These are phyloP conservation scores for Colletotrichum sp. DNA, from an alignment of 2,329 filamentous ascomycete species.

Conservation along the genomic window DNA sequence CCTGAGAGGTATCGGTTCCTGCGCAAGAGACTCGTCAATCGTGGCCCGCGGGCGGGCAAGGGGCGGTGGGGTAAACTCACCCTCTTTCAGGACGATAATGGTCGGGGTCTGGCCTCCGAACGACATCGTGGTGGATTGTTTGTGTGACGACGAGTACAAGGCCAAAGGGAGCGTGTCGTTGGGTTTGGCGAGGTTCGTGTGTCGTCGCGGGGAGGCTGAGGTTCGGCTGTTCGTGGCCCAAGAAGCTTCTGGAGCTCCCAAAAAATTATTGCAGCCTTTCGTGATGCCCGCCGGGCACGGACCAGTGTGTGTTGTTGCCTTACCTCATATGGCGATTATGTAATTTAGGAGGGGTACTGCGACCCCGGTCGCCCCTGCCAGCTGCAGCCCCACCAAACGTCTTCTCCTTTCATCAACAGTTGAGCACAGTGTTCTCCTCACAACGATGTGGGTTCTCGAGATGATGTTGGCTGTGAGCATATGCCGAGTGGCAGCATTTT, in stretches of 20 bases:
- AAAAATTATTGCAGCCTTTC: constrained; percentile 57
- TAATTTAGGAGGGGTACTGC: constrained; percentile 20
- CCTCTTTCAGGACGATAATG: constrained; percentile 97
- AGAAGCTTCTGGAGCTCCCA: constrained; percentile 48
- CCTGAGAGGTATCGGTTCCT: constrained; percentile 98
- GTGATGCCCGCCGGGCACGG: constrained; percentile 24
- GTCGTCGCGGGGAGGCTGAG: constrained; percentile 14
- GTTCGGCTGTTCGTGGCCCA: constrained; percentile 28
- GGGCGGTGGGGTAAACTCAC: constrained; percentile 61
- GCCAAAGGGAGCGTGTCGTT: background rate
- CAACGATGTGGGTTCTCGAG: background rate
- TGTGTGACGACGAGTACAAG: background rate
- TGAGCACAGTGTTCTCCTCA: background rate
- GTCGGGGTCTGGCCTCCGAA: constrained; percentile 98
- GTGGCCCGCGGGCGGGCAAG: constrained; percentile 26
- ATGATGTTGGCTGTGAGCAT: background rate
- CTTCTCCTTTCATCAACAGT: background rate
- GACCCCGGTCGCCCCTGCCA: background rate
- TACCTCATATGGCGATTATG: constrained; percentile 18
- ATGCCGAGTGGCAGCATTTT: background rate
- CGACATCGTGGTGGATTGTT: constrained; percentile 68
- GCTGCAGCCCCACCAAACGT: background rate
- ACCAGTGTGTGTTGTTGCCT: constrained; percentile 17
- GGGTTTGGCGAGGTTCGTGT: background rate
- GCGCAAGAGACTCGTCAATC: constrained; percentile 22